Conservation (phyloP, 306 rosid species). For the Prunus salicina region DNA sequence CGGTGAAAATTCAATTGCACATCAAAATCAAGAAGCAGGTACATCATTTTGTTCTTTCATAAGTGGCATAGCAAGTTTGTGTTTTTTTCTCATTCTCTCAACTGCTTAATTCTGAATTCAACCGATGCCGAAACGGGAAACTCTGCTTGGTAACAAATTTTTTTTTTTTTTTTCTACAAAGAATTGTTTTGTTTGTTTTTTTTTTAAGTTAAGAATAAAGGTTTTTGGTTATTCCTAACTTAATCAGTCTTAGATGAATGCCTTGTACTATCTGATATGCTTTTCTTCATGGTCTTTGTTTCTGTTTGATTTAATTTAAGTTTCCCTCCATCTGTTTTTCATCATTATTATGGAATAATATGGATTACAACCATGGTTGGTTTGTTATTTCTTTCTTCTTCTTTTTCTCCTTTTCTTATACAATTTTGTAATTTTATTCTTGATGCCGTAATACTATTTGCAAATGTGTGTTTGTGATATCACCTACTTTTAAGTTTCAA, state of each 20-base stretch:
- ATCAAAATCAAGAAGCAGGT: slow-evolving; percentile 8
- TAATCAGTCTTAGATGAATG: neutral
- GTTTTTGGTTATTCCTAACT: neutral
- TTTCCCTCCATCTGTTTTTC: neutral
- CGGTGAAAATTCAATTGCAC: slow-evolving; percentile 8
- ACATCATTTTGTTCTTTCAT: neutral
- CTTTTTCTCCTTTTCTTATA: neutral
- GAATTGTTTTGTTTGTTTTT: neutral
- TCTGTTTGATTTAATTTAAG: neutral
- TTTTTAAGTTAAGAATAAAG: neutral
- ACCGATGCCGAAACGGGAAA: slow-evolving; percentile 37
- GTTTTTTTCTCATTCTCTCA: neutral
- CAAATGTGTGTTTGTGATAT: neutral
- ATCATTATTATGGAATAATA: neutral
- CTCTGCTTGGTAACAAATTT: slow-evolving; percentile 28
- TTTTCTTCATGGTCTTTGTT: slow-evolving; percentile 11
- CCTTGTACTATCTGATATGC: neutral
- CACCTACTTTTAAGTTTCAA: neutral
- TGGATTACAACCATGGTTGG: neutral
- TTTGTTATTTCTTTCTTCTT: neutral
- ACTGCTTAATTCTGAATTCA: neutral
- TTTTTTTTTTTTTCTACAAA: neutral
- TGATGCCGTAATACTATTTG: neutral
- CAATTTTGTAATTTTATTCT: neutral
- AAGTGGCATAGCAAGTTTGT: neutral